These are phyloP conservation scores for Xylariaceae sp. DNA, from an alignment of 2,329 filamentous ascomycete species.

Conservation along the genomic window DNA sequence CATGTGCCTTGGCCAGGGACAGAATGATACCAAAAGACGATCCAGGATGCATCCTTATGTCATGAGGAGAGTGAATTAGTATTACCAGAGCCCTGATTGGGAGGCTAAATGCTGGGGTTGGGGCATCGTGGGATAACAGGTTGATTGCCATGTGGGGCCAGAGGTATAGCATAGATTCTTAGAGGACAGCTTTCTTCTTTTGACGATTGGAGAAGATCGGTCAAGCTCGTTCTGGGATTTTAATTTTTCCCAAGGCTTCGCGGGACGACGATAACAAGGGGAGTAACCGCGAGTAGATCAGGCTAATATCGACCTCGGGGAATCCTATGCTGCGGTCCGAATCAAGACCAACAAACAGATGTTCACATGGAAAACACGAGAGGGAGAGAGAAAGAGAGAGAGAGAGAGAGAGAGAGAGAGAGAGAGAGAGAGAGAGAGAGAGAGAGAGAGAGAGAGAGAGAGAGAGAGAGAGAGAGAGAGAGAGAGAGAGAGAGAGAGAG, in stretches of 20 bases:
- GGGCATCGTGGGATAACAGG: conserved; percentile 13
- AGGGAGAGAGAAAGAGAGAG: background rate
- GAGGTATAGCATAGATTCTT: background rate
- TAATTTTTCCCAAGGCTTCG: background rate
- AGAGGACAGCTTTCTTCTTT: background rate
- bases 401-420: too few relatives aligned
- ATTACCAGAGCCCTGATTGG: conserved; percentile 31
- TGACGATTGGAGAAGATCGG: background rate
- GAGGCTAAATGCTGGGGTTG: conserved; percentile 19
- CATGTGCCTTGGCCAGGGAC: conserved; percentile 16
- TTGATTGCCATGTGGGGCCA: background rate
- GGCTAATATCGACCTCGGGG: background rate
- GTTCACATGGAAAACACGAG: background rate
- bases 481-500: background rate
- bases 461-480: background rate
- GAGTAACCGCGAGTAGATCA: background rate
- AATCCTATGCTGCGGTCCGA: background rate
- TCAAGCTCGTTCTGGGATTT: background rate
- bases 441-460: background rate
- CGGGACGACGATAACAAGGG: background rate
- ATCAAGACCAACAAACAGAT: background rate
- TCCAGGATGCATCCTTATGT: conserved; percentile 22
- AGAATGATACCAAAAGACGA: conserved; percentile 14
- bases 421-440: background rate
- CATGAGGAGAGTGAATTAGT: conserved; percentile 27